Conservation (phyloP, 176 grass and related monocot genomes). For the Ensete glaucum region DNA sequence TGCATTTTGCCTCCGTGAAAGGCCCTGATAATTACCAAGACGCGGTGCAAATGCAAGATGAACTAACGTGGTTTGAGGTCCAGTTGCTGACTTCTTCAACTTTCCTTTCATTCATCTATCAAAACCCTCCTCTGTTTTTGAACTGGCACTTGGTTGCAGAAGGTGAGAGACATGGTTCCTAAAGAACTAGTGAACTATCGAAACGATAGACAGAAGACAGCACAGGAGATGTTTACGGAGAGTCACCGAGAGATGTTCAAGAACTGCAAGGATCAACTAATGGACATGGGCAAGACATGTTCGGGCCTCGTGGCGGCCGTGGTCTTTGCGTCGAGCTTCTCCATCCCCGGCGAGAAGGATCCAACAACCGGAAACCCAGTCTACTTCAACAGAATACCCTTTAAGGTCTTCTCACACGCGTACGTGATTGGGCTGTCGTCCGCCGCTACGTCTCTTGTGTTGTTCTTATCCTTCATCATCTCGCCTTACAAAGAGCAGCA, state of each 20-base stretch:
- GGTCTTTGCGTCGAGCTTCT: constrained; percentile 35
- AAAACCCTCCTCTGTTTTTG: too few relatives aligned
- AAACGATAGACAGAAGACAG: constrained; percentile 13
- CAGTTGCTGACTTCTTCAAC: too few relatives aligned
- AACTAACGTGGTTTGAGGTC: constrained; percentile 28
- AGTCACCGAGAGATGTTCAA: constrained; percentile 3
- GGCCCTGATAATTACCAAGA: not conserved
- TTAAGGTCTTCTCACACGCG: constrained; percentile 26
- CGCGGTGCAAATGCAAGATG: constrained; percentile 23
- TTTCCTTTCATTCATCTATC: too few relatives aligned
- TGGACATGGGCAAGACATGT: constrained; percentile 27
- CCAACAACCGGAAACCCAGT: not conserved
- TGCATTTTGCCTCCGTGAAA: constrained; percentile 20
- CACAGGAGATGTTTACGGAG: constrained; percentile 26
- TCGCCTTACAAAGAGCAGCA: constrained; percentile 25
- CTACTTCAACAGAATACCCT: constrained; percentile 13
- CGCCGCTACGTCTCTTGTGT: constrained; percentile 18
- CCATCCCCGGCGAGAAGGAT: constrained; percentile 33
- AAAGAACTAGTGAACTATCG: constrained; percentile 6
- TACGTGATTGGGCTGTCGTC: constrained; percentile 26
- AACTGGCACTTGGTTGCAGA: constrained; percentile 1
- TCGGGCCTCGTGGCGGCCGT: constrained; percentile 27
- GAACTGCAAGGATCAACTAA: constrained; percentile 1
- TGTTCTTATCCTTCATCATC: constrained; percentile 28
- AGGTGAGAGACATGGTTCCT: constrained; percentile 14